Percentiles rank a stretch among this genome's conserved stretches.
These are phyloP conservation scores for Candida coleopterorum DNA, from an alignment of 805 yeast species.

Conservation along the genomic window DNA sequence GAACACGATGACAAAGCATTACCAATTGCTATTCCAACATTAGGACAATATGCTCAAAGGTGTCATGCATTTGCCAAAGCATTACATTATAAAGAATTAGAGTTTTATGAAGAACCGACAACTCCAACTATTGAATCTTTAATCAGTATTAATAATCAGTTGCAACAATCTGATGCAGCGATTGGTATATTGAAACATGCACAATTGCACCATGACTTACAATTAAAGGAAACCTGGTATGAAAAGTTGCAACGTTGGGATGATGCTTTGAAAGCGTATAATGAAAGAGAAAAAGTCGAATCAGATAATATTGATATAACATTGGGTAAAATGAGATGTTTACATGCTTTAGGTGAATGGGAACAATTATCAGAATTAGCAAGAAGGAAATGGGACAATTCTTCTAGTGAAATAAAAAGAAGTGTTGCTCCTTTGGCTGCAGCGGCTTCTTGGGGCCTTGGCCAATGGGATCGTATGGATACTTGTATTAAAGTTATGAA, in stretches of 20 bases:
- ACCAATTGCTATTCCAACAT: conserved; percentile 83
- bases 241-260: conserved; percentile 98
- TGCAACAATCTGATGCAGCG: conserved; percentile 97
- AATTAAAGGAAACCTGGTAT: conserved; percentile 95
- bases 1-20: conserved; percentile 95
- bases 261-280: conserved; percentile 89
- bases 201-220: conserved; percentile 83
- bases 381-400: conserved; percentile 73
- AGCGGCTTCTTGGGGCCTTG: conserved; percentile 98
- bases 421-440: conserved; percentile 96
- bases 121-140: conserved; percentile 88
- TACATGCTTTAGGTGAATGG: conserved; percentile 99
- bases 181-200: conserved; percentile 95
- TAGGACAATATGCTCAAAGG: conserved; percentile 89
- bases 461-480: conserved; percentile 96
- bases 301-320: conserved; percentile 80
- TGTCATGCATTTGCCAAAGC: conserved; percentile 99
- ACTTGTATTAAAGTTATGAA: conserved; percentile 87
- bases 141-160: conserved; percentile 86
- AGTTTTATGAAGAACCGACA: conserved; percentile 88
- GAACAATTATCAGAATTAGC: conserved; percentile 85
- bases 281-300: conserved; percentile 61
- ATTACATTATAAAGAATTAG: conserved; percentile 90
- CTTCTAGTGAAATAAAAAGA: conserved; percentile 69
- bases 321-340: conserved; percentile 96